Conservation (phyloP, 2,329 filamentous ascomycete species). For the Ophiostoma ips region DNA sequence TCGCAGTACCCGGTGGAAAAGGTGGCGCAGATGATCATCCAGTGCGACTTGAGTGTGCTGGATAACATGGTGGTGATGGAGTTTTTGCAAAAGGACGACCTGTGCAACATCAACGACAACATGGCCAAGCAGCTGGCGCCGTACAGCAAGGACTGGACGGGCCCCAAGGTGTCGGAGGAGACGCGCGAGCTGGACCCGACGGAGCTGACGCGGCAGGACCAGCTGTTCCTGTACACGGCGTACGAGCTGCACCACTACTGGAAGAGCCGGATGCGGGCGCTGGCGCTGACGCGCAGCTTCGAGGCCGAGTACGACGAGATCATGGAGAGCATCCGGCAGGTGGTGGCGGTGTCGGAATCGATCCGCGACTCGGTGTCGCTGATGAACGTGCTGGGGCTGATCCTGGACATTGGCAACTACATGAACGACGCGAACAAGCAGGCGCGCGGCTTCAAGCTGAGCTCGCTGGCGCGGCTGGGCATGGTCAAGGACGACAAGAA, state of each 20-base stretch:
- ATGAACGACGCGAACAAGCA: conserved; percentile 99
- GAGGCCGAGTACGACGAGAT: conserved; percentile 89
- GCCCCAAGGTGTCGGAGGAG: conserved; percentile 64
- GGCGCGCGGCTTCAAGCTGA: conserved; percentile 93
- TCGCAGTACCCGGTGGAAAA: conserved; percentile 74
- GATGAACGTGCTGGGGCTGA: conserved; percentile 92
- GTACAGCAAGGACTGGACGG: conserved; percentile 94
- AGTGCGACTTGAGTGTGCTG: conserved; percentile 79
- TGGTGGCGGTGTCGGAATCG: conserved; percentile 80
- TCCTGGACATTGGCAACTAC: conserved; percentile 97
- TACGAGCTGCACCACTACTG: conserved; percentile 96
- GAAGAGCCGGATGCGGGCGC: conserved; percentile 91
- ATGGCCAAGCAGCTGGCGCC: conserved; percentile 82
- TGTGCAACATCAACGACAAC: conserved; percentile 87
- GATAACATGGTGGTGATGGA: conserved; percentile 92
- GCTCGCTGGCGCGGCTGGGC: conserved; percentile 76
- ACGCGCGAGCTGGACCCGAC: conserved; percentile 70
- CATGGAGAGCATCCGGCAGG: conserved; percentile 66
- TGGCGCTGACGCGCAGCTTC: conserved; percentile 69
- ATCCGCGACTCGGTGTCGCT: conserved; percentile 81
- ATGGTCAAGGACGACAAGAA: conserved; percentile 99
- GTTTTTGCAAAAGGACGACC: conserved; percentile 81
- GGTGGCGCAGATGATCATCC: conserved; percentile 83
- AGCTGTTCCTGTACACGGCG: conserved; percentile 85
- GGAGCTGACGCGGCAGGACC: conserved; percentile 87